Evolutionary conservation across 345 rosid genomes (phyloP), one percentile per base, ranked within the genome.

Genomic region (Capsella bursapastoris): DNA sequence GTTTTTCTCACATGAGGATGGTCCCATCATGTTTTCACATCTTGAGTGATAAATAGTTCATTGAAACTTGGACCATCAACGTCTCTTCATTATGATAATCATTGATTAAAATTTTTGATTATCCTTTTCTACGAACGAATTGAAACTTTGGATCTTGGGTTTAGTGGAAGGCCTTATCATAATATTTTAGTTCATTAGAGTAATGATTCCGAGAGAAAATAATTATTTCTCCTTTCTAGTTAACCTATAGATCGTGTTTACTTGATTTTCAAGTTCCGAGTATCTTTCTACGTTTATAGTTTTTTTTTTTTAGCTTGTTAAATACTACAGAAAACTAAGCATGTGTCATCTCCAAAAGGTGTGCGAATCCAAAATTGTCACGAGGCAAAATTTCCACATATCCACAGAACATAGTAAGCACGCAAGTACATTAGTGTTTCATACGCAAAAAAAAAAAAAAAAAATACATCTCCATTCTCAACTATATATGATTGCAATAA

Each of bases 1-100:
- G 80, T 69, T 64, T 76, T 76, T 64, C 35, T 76, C 80, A 76
- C 80, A 70, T 77, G 80, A 77, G 66, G 8, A 64, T 77, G 80
- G 80, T 70, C 80, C 75, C 71, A 70, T 77, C 72, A 70, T 77
- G 75, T 70, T 76, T 70, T 38, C 60, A 70, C 64, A 61, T 59
- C 55, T 44, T 51, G 14, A 40, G 25, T 22, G 25, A 22, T 22
- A 2, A 59, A 75, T 22, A 45, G 28, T 13, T 66, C 59, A 57
- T 48, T 40, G 71, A 64, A 70, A 47, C 66, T 70, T 70, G 75
- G 71, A 56, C 76, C 56, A 56, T 56, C 32, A 31, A 77, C 32
- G 61, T 70, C 66, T 56, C 48, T 49, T 70, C 64, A 6, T 64
- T 31, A 70, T 76, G 52, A 63, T 76, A 43, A 22, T 53, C 41